Percentiles rank a stretch among this genome's conserved stretches.
Evolutionary conservation across 176 grass and related monocot genomes (phyloP).

Genomic region (Bothriochloa decipiens): DNA sequence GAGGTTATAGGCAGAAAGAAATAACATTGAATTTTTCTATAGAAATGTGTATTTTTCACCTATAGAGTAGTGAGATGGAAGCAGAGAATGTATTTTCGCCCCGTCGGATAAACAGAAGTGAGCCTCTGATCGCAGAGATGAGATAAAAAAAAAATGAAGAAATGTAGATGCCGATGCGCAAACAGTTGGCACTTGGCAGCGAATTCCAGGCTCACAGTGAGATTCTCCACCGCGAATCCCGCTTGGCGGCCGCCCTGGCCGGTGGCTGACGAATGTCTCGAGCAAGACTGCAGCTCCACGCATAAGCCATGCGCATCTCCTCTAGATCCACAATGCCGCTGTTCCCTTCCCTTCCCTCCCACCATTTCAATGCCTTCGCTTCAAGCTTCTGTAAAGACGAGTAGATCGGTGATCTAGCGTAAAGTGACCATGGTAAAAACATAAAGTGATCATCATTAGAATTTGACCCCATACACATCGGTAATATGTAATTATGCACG

Average conservation of each 20-base stretch:
- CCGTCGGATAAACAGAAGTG: too few relatives aligned
- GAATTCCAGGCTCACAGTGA: background rate
- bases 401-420: background rate
- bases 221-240: slow-evolving; percentile 47
- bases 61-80: too few relatives aligned
- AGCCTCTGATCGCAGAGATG: background rate
- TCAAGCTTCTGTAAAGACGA: slow-evolving; percentile 41
- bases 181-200: slow-evolving; percentile 1
- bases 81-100: too few relatives aligned
- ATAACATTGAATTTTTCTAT: too few relatives aligned
- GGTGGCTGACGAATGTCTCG: slow-evolving; percentile 34
- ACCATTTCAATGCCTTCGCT: slow-evolving; percentile 28
- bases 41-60: too few relatives aligned
- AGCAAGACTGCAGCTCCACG: background rate
- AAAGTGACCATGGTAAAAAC: slow-evolving; percentile 26
- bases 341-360: background rate
- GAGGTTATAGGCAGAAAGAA: too few relatives aligned
- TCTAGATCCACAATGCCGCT: slow-evolving; percentile 17
- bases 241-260: background rate
- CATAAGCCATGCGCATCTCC: background rate
- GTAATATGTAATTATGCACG: background rate
- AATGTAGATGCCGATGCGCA: slow-evolving; percentile 6
- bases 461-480: background rate
- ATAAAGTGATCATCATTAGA: slow-evolving; percentile 8
- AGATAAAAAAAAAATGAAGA: background rate